Percentiles rank a stretch among this genome's conserved stretches.
These are phyloP conservation scores for Mucor mucedo DNA, from an alignment of 371 early-diverging fungal species.

Conservation along the genomic window DNA sequence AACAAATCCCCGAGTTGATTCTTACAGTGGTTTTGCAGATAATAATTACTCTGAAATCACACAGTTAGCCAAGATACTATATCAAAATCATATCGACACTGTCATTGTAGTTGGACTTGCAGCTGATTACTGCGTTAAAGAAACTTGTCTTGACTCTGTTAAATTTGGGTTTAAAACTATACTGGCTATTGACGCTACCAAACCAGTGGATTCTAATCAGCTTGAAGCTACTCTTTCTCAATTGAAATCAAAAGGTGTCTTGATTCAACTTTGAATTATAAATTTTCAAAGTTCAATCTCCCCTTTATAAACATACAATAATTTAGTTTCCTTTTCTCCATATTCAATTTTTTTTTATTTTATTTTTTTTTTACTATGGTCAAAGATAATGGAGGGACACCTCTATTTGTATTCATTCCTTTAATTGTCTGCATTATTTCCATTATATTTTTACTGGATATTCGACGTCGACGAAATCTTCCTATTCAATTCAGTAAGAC, in stretches of 20 bases:
- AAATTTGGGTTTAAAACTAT: slow-evolving; percentile 54
- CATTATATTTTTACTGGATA: slow-evolving; percentile 20
- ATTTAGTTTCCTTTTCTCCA: neutral
- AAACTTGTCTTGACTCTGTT: slow-evolving; percentile 46
- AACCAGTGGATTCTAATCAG: slow-evolving; percentile 28
- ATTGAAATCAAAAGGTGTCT: slow-evolving; percentile 36
- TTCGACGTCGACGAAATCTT: slow-evolving; percentile 12
- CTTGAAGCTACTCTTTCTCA: slow-evolving; percentile 25
- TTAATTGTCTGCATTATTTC: slow-evolving; percentile 20
- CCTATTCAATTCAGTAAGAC: slow-evolving; percentile 7
- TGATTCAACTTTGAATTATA: slow-evolving; percentile 6
- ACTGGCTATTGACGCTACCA: slow-evolving; percentile 39
- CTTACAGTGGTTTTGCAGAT: slow-evolving; percentile 53
- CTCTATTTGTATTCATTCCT: slow-evolving; percentile 30
- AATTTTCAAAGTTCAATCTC: neutral
- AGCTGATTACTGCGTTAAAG: slow-evolving; percentile 50
- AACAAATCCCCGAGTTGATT: slow-evolving; percentile 40
- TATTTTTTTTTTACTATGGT: neutral
- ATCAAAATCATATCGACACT: slow-evolving; percentile 37
- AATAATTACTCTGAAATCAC: slow-evolving; percentile 48
- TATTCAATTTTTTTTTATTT: neutral
- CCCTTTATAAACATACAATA: neutral
- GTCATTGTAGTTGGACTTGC: slow-evolving; percentile 47
- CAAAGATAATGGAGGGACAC: slow-evolving; percentile 3
- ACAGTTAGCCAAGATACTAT: slow-evolving; percentile 36